Base-by-base conservation (phyloP, 2,329 filamentous ascomycete genomes). In the Rutstroemia sp. region DNA sequence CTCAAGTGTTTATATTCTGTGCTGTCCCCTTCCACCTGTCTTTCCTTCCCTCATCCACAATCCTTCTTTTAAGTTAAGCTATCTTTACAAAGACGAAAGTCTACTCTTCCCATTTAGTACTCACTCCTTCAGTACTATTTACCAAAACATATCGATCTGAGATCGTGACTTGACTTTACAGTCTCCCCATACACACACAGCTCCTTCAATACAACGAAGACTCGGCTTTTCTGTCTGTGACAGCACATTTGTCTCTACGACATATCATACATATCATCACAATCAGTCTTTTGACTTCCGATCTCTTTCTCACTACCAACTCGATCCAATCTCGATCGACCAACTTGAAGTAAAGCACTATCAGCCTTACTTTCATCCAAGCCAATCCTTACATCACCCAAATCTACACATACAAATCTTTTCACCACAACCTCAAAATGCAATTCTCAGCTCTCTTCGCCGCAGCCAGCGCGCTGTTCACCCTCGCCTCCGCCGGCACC, bases 371-470 rank as follows among this genome's bases (percentile, higher is more conserved):
- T 51, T 61, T 57, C 59, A 45, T 30, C 38, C 57, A 57, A 57
- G 39, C 8, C 62, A 62, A 64, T 66, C 64, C 56, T 65, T 61
- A 4, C 9, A 34, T 34, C 30, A 48, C 51, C 12, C 34, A 38
- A 49, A 16, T 42, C 46, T 50, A 50, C 42, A 57, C 12, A 25
- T 25, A 45, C 45, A 58, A 57, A 27, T 8, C 5, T 8, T 27
- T 7, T 8, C 25, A 27, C 25, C 27, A 57, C 47, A 57, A 41
- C 25, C 54, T 55, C 75, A 80, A 74, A 56, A 83, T 83, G 80
- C 76, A 76, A 67, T 81, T 81, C 74, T 63, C 46, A 55, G 59
- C 59, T 56, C 38, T 67, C 59, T 65, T 75, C 64, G 64, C 78
- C 66, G 69, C 76, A 62, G 67, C 69, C 61, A 67, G 66, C 52